Base-by-base conservation (phyloP, 257 asterid species). In the Ocimum tenuiflorum region DNA sequence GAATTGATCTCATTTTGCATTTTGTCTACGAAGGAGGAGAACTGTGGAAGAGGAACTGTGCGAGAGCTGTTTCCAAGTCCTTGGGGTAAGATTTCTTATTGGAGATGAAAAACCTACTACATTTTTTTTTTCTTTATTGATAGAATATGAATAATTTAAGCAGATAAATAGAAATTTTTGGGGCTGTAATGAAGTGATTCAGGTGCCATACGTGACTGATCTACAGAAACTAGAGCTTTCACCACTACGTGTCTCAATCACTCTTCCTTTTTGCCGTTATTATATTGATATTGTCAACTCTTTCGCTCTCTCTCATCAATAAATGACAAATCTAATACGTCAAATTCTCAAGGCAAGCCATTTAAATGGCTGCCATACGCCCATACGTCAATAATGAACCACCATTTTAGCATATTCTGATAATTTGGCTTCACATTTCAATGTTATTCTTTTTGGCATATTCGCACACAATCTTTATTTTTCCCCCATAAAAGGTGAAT, bases 221-320 rank as follows among this genome's bases (percentile, higher is more conserved):
- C 15, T 7, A n/a, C n/a, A 12, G 8, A 39, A 39, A 22, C n/a
- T 22, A 15, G 11, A 29, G 57, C 45, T 62, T 27, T 27, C 10
- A 24, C 12, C 22, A 39, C 1, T 13, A 42, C 39, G 9, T 18
- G 14, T 22, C 66, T 2, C 29, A 58, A 23, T 60, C 50, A n/a
- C 15, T 41, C 20, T 7, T 60, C n/a, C 0, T 39, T 11, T n/a
- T 11, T n/a, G 11, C 41, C 43, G 27, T 43, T 39, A 58, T 46
- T 47, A 9, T 48, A 35, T 20, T 38, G 3, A 31, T 13, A 13
- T 27, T n/a, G 70, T 71, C 75, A 70, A 70, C 75, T 60, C 63
- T 70, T 47, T 59, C 48, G 35, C 60, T 68, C 61, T 48, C 47
- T 60, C 68, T 48, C 19, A 2, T 20, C 24, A 60, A 68, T 38